Evolutionary conservation across 768 basidiomycete genomes (phyloP), one percentile per base, ranked within the genome.

Genomic region (Xerocomellus chrysenteron): DNA sequence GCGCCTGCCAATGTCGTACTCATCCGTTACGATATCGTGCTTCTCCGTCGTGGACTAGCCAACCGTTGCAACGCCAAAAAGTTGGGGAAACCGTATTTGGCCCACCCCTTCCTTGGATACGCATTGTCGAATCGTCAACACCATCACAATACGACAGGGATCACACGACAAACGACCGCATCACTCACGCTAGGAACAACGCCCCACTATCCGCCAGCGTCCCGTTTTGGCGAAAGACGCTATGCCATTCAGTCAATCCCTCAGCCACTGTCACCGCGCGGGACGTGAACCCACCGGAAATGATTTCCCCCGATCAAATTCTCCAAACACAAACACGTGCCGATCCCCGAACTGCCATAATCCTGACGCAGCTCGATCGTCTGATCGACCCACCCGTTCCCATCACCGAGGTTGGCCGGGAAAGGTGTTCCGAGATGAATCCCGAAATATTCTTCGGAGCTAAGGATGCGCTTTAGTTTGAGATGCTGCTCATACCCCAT

Each of bases 161-260:
- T 44, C 35, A 36, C 28, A 26, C 26, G 26, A 26, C 21, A 41
- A 35, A 28, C 10, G 12, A 16, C 4, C 9, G 32, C 28, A 28
- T 3, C 2, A 70, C 82, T 61, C 66, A 84, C 82, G 82, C 83
- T 19, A 85, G 74, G 69, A 88, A 90, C 30, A 87, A 67, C 4
- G 80, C 78, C 1, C 75, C 74, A 33, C 68, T 81, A 49, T 78
- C 39, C 2, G 85, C 86, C 16, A 30, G 21, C 4, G 80, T 66
- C 1, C 86, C 86, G 58, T 87, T 83, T 67, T 88, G 86, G 41
- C 76, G 77, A 67, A 67, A 87, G 6, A 83, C 74, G 14, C 84
- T 60, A 26, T 30, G 13, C 28, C 49, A 21, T 33, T 12, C 32
- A 33, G 32, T 28, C 32, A 47, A 19, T 10, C 8, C 30, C 11